Percentiles rank a stretch among this genome's conserved stretches.
Evolutionary conservation across 805 yeast genomes (phyloP).

Genomic region (Metschnikowia matae): DNA sequence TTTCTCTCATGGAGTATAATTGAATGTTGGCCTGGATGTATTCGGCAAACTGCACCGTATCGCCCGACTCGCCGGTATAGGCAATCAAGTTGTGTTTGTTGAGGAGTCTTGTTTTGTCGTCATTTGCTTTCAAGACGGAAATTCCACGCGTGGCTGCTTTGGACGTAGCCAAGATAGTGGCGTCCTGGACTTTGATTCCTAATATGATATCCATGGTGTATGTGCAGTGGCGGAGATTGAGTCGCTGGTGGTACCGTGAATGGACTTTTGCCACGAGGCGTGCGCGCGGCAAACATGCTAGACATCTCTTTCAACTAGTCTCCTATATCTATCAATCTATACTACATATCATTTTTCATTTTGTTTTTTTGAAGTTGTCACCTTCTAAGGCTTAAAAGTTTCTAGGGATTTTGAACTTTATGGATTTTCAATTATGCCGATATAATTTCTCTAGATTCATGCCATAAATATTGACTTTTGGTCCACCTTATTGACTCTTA

Average conservation of each 20-base stretch:
- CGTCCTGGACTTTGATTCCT: conserved; percentile 78
- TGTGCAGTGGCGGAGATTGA: background rate
- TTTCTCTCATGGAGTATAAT: conserved; percentile 81
- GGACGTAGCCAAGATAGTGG: conserved; percentile 88
- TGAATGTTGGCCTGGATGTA: conserved; percentile 90
- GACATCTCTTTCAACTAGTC: no score
- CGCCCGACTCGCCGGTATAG: conserved; percentile 94
- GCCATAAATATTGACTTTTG: background rate
- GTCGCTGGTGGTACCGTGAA: background rate
- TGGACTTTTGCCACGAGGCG: conserved; percentile 14
- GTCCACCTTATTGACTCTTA: no score
- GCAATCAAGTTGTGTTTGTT: conserved; percentile 80
- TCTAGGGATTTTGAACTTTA: no score
- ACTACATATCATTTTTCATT: no score
- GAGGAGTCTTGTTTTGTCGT: conserved; percentile 73
- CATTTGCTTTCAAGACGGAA: conserved; percentile 70
- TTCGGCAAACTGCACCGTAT: conserved; percentile 92
- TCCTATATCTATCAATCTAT: no score
- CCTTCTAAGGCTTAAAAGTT: no score
- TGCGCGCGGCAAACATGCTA: conserved; percentile 8
- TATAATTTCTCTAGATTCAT: background rate
- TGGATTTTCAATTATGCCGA: background rate
- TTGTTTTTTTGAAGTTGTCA: no score
- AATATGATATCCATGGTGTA: conserved; percentile 77
- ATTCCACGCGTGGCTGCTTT: conserved; percentile 91